These are phyloP conservation scores for Boletus subluridellus DNA, from an alignment of 1,284 basidiomycete genomes.

Conservation along the genomic window DNA sequence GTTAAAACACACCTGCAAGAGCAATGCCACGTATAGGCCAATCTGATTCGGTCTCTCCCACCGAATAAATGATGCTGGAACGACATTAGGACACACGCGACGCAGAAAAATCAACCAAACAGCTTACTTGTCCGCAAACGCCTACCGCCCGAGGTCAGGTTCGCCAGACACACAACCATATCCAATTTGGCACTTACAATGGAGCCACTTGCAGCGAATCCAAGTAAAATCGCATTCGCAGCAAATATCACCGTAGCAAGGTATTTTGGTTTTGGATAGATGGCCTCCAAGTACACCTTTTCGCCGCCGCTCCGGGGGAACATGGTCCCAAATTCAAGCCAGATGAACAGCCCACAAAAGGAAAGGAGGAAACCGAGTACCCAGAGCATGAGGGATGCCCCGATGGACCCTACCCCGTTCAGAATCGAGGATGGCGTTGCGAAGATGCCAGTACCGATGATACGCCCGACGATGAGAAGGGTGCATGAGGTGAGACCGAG, in stretches of 20 bases:
- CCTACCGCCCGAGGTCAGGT: constrained; percentile 10
- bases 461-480: constrained; percentile 47
- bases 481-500: constrained; percentile 48
- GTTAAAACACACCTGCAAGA: constrained; percentile 41
- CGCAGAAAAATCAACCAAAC: accelerated
- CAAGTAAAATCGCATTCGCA: constrained; percentile 45
- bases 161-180: neutral
- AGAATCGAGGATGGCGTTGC: constrained; percentile 59
- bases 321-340: constrained; percentile 54
- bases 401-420: constrained; percentile 45
- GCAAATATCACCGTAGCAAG: constrained; percentile 49
- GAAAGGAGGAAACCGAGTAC: constrained; percentile 53
- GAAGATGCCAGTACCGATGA: constrained; percentile 63
- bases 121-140: constrained; percentile 41
- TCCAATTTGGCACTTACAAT: constrained; percentile 41
- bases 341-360: constrained; percentile 50
- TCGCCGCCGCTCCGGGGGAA: constrained; percentile 53
- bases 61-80: constrained; percentile 47
- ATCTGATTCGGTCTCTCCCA: constrained; percentile 37
- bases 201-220: constrained; percentile 53
- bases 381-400: constrained; percentile 54
- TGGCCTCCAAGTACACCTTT: constrained; percentile 51
- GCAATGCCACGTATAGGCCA: constrained; percentile 59
- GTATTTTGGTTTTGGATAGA: constrained; percentile 45
- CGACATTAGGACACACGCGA: neutral